A percentile compares a stretch with the other conserved stretches of the same genome.
Evolutionary conservation across 1,284 basidiomycete species (phyloP).

Genomic region (Chiua sp.): DNA sequence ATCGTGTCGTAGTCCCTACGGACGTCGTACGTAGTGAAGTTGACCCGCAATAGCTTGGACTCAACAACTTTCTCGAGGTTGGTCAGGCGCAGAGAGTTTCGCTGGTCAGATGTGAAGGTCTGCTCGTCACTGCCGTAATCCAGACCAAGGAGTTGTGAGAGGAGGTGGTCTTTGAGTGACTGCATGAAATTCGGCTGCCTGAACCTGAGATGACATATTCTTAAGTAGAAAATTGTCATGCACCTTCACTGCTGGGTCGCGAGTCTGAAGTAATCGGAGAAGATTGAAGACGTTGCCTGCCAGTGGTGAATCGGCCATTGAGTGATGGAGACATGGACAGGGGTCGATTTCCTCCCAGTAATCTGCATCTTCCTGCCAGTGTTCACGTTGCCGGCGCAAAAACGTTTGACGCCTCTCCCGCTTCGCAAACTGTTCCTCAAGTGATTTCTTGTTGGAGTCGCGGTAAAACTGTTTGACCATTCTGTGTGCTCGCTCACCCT

Average conservation of each 20-base stretch:
- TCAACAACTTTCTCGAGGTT: not conserved
- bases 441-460: not conserved
- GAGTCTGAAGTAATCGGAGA: not conserved
- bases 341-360: not conserved
- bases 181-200: not conserved
- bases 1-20: slow-evolving; percentile 41
- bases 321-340: slow-evolving; percentile 1
- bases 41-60: not conserved
- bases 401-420: too few relatives aligned
- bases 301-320: not conserved
- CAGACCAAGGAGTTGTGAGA: not conserved
- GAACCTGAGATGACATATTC: too few relatives aligned
- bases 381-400: not conserved
- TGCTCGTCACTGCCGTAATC: not conserved
- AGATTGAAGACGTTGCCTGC: slow-evolving; percentile 11
- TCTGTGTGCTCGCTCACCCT: not conserved
- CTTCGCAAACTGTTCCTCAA: not conserved
- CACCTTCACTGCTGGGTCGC: slow-evolving; percentile 2
- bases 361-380: too few relatives aligned
- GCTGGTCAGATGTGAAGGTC: not conserved
- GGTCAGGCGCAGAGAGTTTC: not conserved
- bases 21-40: slow-evolving; percentile 16
- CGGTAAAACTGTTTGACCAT: slow-evolving; percentile 3
- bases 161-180: slow-evolving; percentile 2
- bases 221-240: not conserved